Base-by-base conservation (phyloP, 202 grass and related monocot species). In the Schoenoplectus triqueter region DNA sequence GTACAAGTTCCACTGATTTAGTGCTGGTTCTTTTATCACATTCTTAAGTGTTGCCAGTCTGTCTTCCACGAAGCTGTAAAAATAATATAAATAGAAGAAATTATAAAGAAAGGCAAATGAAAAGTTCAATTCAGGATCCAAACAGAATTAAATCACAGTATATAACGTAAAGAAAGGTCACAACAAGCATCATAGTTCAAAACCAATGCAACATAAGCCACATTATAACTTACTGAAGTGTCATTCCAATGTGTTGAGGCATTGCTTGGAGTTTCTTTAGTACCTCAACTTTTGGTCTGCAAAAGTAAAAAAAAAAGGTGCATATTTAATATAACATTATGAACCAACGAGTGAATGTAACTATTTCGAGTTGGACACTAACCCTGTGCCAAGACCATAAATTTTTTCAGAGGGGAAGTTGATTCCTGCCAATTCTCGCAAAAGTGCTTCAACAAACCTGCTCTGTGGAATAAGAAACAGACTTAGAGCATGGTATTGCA, bases 381-480 rank as follows among this genome's bases (percentile, higher is more conserved):
- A 97, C 95, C 95, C 95, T 85, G 92, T 95, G 52, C 92, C 95
- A 74, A 97, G 86, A 65, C 95, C 95, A 85, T 97, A 97, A 66
- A 97, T 95, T 73, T 89, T 91, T 82, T 97, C 89, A 47, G 91
- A 88, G 54, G 89, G 92, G 76, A 95, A 62, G 10, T 89, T 90
- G 74, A 97, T 86, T 87, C 95, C 95, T 59, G 89, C 89, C 42
- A 97, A 66, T 90, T 95, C 88, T 86, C 81, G 90, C 72, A 97
- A 89, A 62, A 97, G 86, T 7, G 95, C 91, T 87, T 93, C 85
- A 88, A 91, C 81, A 92, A 97, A 97, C 87, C 92, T 94, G 31
- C 92, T 88, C 92, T 97, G 77, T 78, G 78, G 60, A 75, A 54
- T 82, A 88, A n/a, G 9, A 69, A 83, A 90, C 68, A 9, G 60